Conservation (phyloP, 176 grass and related monocot species). For the Rhynchospora breviuscula region DNA sequence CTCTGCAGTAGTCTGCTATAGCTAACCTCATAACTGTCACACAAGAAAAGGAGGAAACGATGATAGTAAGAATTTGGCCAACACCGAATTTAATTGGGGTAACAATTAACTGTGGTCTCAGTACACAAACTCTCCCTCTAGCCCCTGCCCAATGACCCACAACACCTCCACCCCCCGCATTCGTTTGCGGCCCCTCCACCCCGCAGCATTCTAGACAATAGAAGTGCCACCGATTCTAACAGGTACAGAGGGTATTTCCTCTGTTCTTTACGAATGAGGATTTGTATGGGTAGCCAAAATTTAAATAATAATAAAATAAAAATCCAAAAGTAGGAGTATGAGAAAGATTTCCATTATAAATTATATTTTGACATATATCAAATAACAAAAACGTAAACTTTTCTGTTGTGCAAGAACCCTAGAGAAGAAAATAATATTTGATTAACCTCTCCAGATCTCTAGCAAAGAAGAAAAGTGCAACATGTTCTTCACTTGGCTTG, state of each 20-base stretch:
- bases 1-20: constrained; percentile 67
- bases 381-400: constrained; percentile 7
- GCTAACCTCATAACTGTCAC: constrained; percentile 62
- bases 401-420: constrained; percentile 17
- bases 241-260: background rate
- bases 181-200: no score
- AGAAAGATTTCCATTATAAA: background rate
- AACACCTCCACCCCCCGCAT: no score
- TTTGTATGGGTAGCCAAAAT: background rate
- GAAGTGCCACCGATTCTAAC: background rate
- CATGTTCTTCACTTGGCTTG: constrained; percentile 60
- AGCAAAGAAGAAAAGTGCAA: constrained; percentile 97
- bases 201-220: no score
- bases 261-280: background rate
- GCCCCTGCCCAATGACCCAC: no score
- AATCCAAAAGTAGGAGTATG: background rate
- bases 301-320: background rate
- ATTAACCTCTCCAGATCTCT: constrained; percentile 82
- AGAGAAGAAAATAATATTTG: constrained; percentile 16
- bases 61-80: background rate
- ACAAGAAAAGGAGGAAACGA: constrained; percentile 6
- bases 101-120: background rate
- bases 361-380: background rate
- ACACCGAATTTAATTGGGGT: background rate
- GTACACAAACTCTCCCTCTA: no score